These are phyloP conservation scores for Aphanocladium album DNA, from an alignment of 2,329 filamentous ascomycete species.

Conservation along the genomic window DNA sequence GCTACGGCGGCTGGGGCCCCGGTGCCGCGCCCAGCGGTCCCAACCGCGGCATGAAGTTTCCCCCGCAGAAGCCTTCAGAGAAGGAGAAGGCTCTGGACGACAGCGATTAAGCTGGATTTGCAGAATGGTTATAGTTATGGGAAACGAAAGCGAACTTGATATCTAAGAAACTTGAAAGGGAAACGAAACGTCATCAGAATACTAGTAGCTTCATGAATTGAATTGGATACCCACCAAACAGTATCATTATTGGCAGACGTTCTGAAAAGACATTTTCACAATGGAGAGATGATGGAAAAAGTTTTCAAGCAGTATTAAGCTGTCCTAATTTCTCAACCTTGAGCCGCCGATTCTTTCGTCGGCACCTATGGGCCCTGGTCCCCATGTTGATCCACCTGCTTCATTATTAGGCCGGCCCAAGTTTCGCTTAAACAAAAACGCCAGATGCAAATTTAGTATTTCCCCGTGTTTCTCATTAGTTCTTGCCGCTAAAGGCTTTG, in stretches of 20 bases:
- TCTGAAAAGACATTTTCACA: too few species aligned
- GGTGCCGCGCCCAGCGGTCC: constrained; percentile 22
- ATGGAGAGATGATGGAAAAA: too few species aligned
- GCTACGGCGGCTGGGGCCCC: constrained; percentile 31
- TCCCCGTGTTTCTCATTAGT: background rate
- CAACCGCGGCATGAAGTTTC: constrained; percentile 32
- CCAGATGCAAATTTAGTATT: background rate
- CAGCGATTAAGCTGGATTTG: background rate
- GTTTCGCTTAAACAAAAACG: constrained; percentile 2
- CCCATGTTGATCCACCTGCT: background rate
- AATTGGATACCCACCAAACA: too few species aligned
- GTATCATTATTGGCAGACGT: too few species aligned
- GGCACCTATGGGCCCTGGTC: background rate
- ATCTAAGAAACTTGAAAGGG: too few species aligned
- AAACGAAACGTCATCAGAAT: too few species aligned
- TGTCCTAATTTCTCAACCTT: background rate
- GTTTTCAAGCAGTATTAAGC: too few species aligned
- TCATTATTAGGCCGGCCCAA: background rate
- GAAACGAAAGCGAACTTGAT: too few species aligned
- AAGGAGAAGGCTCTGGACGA: constrained; percentile 10
- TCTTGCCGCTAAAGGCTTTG: constrained; percentile 14
- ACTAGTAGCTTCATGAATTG: too few species aligned
- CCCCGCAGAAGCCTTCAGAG: constrained; percentile 19
- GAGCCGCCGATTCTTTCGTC: background rate
- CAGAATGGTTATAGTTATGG: too few species aligned